Evolutionary conservation across 2,329 filamentous ascomycete species (phyloP), one percentile per base, ranked within the genome.

Genomic region (Colletotrichum caudatum): DNA sequence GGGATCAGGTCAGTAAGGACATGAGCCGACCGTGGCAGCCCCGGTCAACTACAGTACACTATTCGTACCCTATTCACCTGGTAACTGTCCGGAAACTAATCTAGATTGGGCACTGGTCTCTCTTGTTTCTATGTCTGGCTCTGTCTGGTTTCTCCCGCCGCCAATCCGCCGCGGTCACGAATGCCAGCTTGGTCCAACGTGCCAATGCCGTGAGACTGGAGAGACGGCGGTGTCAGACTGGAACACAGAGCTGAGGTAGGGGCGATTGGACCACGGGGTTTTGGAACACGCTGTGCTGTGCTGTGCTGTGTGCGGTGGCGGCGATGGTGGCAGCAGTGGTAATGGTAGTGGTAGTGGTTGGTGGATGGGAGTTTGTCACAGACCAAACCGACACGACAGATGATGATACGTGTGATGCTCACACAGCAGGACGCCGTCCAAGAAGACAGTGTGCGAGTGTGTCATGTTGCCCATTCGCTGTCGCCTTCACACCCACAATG

Each of bases 401-500:
- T 35, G 18, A 18, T 39, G n/a, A 62, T 62, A 51, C 46, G 60
- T 62, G 60, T 39, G 41, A 48, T 50, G 23, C 58, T 48, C 9
- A 48, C 41, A 46, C 60, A 26, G 46, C 16, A 50, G 56, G 8
- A 39, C 44, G 29, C 60, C 20, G n/a, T 48, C 44, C 44, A 48
- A 65, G 39, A 58, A 65, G n/a, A 14, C 29, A 41, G 16, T n/a
- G 33, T 37, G 18, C 20, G 18, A 12, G 26, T 61, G 44, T 12
- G 23, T 41, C 44, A 50, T 44, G 61, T 37, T 51, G 54, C 14
- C 61, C 23, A 12, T 54, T 66, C 37, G 57, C 54, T 29, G 61
- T 69, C 66, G 66, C 66, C 54, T 59, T 46, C n/a, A 44, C 51
- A 46, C 54, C 53, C 44, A 37, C 51, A 44, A n/a, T 48, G n/a